Evolutionary conservation across 768 basidiomycete genomes (phyloP).

Genomic region (Pisolithus sp.): DNA sequence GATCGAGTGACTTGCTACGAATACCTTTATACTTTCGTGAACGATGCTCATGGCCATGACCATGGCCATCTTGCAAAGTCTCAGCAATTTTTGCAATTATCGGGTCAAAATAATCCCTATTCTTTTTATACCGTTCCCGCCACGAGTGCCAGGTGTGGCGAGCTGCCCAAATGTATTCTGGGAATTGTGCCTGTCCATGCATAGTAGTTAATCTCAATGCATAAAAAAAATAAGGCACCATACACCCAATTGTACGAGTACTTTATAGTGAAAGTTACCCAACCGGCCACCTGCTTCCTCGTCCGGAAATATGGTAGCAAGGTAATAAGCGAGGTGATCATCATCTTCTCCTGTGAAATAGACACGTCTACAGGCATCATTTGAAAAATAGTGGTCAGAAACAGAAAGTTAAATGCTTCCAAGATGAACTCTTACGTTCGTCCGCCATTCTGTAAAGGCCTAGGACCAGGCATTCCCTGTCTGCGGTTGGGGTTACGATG

Average conservation of each 20-base stretch:
- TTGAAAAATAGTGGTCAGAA: background rate
- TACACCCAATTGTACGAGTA: slow-evolving; percentile 40
- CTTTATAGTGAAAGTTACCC: slow-evolving; percentile 43
- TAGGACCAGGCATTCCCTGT: slow-evolving; percentile 20
- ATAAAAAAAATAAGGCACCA: background rate
- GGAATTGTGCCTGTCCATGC: slow-evolving; percentile 27
- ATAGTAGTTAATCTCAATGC: background rate
- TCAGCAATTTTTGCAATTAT: slow-evolving; percentile 30
- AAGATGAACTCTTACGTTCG: slow-evolving; percentile 4
- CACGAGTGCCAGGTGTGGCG: slow-evolving; percentile 55
- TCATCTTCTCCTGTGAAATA: slow-evolving; percentile 38
- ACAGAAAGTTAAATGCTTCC: background rate
- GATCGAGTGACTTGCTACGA: background rate
- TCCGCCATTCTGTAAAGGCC: background rate
- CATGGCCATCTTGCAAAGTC: slow-evolving; percentile 13
- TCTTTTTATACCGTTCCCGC: slow-evolving; percentile 53
- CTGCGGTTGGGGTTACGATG: slow-evolving; percentile 1
- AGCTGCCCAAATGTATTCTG: slow-evolving; percentile 32
- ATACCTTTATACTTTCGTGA: slow-evolving; percentile 3
- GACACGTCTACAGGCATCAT: slow-evolving; percentile 12
- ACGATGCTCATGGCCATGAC: slow-evolving; percentile 20
- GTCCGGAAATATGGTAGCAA: slow-evolving; percentile 42
- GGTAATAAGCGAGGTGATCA: slow-evolving; percentile 36
- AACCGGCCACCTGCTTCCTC: slow-evolving; percentile 32
- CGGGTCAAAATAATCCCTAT: slow-evolving; percentile 35